Base-by-base conservation (phyloP, 345 rosid genomes). In the Rhizophora apiculata region DNA sequence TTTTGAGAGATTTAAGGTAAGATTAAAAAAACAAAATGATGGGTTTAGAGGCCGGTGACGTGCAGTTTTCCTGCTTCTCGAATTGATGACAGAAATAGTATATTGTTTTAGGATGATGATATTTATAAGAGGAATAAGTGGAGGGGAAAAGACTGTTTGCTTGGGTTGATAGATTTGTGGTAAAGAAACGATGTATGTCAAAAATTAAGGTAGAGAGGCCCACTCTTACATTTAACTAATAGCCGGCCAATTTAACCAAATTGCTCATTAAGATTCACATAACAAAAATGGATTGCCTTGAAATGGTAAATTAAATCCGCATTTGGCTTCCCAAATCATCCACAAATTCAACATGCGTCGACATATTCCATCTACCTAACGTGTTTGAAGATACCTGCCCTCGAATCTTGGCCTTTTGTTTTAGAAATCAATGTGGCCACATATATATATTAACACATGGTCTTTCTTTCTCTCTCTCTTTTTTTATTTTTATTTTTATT, bases 381-480 rank as follows among this genome's bases (percentile, higher is more conserved):
- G 74, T 71, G 66, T 59, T 64, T 36, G 65, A 61, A 52, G 32
- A 72, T 67, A 37, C 31, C 19, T 65, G 68, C 19, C 13, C 29
- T 49, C 26, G 78, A 75, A 69, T 78, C 69, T 53, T 67, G 18
- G 10, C n/a, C 34, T 43, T 60, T 18, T 24, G n/a, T 24, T 43
- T 64, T 1, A 70, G 16, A 64, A 60, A n/a, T 60, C 4, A 29
- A 56, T 6, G 66, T 19, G 59, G 68, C 62, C 29, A 39, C 72
- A 51, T 31, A 31, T 31, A 31, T 31, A 31, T 6, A 55, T 55
- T n/a, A n/a, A 5, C 78, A 56, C 26, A 26, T 34, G 27, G 22
- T 46, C 26, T 21, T 1, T 22, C 67, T 57, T 55, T 65, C 5
- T 52, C 20, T 6, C 6, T 20, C 24, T 1, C 6, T 37, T 9